A percentile compares a stretch with the other conserved stretches of the same genome.
Evolutionary conservation across 306 rosid genomes (phyloP).

Genomic region (Trifolium subterraneum): DNA sequence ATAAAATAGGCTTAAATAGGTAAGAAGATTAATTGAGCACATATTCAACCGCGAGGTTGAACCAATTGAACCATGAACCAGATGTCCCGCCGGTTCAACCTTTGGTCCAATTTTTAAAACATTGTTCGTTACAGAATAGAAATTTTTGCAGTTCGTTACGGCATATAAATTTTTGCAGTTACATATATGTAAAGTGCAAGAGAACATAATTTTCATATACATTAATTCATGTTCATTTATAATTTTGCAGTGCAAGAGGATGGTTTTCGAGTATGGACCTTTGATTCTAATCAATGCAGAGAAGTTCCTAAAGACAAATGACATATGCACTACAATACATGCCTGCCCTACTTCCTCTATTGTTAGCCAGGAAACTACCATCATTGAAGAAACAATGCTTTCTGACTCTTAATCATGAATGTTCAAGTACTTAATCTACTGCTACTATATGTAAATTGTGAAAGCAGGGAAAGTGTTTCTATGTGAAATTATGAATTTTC

Average conservation of each 20-base stretch:
- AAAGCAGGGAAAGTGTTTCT: no score
- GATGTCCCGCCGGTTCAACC: neutral
- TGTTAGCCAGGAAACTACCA: slow-evolving; percentile 38
- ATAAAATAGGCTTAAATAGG: no score
- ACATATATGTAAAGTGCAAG: neutral
- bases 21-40: no score
- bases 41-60: no score
- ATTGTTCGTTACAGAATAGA: neutral
- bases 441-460: slow-evolving; percentile 9
- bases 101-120: no score
- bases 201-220: slow-evolving; percentile 4
- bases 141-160: neutral
- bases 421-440: neutral
- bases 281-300: slow-evolving; percentile 64
- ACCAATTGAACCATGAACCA: neutral
- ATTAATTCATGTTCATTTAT: neutral
- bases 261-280: slow-evolving; percentile 83
- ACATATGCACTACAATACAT: slow-evolving; percentile 71
- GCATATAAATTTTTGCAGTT: neutral
- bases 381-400: slow-evolving; percentile 37
- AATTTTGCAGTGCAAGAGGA: slow-evolving; percentile 73
- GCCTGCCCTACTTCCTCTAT: slow-evolving; percentile 54
- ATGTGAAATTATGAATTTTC: no score
- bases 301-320: slow-evolving; percentile 70
- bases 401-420: slow-evolving; percentile 50